Conservation (phyloP, 139 green algal species). For the Diplosphaera chodatii region DNA sequence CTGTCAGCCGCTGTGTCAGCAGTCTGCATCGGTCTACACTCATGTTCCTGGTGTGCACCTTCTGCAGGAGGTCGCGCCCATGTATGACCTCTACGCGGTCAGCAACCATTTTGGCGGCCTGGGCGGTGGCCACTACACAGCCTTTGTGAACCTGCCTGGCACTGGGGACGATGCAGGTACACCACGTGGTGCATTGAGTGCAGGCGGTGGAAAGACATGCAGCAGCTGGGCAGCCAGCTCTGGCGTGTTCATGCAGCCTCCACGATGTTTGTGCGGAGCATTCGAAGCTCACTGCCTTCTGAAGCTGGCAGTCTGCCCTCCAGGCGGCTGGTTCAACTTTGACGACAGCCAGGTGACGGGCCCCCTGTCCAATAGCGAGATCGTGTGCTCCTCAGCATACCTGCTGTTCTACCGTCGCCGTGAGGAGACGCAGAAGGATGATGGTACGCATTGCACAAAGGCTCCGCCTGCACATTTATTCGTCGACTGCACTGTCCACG, state of each 20-base stretch:
- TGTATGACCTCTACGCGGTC: constrained; percentile 91
- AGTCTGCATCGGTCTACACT: no score
- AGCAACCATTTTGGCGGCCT: constrained; percentile 89
- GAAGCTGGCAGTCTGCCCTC: no score
- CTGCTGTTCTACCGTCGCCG: constrained; percentile 88
- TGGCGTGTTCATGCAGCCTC: no score
- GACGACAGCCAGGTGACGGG: constrained; percentile 68
- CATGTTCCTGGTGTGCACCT: not conserved
- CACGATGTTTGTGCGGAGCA: no score
- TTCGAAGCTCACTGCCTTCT: no score
- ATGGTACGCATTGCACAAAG: constrained; percentile 10
- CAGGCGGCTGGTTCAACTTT: constrained; percentile 39
- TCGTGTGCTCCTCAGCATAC: constrained; percentile 71
- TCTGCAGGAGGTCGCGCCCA: constrained; percentile 12
- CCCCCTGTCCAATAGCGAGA: constrained; percentile 3
- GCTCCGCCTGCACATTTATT: no score
- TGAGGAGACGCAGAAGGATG: constrained; percentile 20
- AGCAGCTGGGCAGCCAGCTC: no score
- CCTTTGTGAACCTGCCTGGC: constrained; percentile 57
- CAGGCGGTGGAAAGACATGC: no score
- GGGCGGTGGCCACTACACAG: constrained; percentile 96
- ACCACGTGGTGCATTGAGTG: no score
- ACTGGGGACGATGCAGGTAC: no score
- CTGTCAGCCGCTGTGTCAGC: no score
- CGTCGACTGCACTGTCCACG: no score